Evolutionary conservation across 208 protist species (phyloP), one percentile per base, ranked within the genome.

Genomic region (Acanthamoeba sp.): DNA sequence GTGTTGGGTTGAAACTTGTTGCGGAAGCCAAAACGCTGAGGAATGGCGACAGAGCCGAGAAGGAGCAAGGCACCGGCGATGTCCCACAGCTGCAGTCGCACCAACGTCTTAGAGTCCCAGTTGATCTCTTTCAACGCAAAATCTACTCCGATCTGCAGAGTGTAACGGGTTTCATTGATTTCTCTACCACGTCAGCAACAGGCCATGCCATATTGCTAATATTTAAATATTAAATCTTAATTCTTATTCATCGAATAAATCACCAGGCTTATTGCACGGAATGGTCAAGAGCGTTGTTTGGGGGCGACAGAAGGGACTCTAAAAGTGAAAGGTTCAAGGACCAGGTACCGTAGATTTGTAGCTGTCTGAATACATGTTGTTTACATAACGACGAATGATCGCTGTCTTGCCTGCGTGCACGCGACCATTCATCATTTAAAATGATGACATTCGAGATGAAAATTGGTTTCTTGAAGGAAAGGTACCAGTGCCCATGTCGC

Each of bases 81-180:
- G 38, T 62, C 97, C 96, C 97, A 97, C 1, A 97, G 91, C 78
- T 97, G 97, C 55, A 97, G 45, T 62, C 96, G 93, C 24, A 97
- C 95, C 38, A 96, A 94, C n/a, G 95, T 96, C 20, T 97, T 94
- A 45, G 91, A 48, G 62, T 96, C 94, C 94, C 95, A 96, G 55
- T 97, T 95, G 20, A 97, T 94, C 18, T 97, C 94, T 40, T 97
- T 97, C 45, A 97, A 87, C n/a, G 96, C 96, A 85, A 97, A 97
- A 85, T 97, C 96, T 38, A 97, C 96, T 52, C 96, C 96, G 88
- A 97, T 97, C 96, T 92, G n/a, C n/a, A n/a, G n/a, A n/a, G n/a
- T n/a, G n/a, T n/a, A n/a, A n/a, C n/a, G n/a, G n/a, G n/a, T n/a
- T n/a, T n/a, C n/a, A n/a, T n/a, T n/a, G n/a, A n/a, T n/a, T n/a